These are phyloP conservation scores for Serendipita sp. DNA, from an alignment of 768 basidiomycete species.

Conservation along the genomic window DNA sequence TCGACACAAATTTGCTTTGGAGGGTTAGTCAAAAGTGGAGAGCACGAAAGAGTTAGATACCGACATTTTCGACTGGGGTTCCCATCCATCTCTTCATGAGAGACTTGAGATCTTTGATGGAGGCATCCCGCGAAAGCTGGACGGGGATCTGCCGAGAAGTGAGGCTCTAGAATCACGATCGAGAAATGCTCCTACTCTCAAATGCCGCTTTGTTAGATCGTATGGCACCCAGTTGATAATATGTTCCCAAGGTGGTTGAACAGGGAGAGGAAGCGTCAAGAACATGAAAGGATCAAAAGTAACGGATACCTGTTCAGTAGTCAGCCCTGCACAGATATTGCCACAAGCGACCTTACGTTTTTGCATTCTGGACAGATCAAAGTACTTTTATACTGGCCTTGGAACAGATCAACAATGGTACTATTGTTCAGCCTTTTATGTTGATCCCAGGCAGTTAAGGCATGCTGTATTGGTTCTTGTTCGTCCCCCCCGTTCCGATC, in stretches of 20 bases:
- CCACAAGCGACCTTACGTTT: conserved; percentile 40
- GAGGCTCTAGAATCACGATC: background rate
- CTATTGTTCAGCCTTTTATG: conserved; percentile 94
- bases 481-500: conserved; percentile 89
- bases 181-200: conserved; percentile 32
- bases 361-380: conserved; percentile 88
- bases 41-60: conserved; percentile 13
- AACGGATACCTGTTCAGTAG: conserved; percentile 63
- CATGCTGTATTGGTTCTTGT: conserved; percentile 64
- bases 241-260: conserved; percentile 76
- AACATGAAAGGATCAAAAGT: conserved; percentile 99
- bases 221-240: conserved; percentile 62
- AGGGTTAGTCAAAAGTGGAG: background rate
- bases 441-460: conserved; percentile 80
- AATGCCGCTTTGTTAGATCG: conserved; percentile 47
- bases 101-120: conserved; percentile 64
- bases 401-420: conserved; percentile 90
- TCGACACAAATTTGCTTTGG: conserved; percentile 69
- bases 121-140: conserved; percentile 59
- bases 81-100: conserved; percentile 67
- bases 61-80: conserved; percentile 53
- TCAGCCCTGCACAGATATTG: background rate
- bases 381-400: conserved; percentile 92
- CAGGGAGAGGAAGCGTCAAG: conserved; percentile 85
- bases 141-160: conserved; percentile 39